Evolutionary conservation across 1,284 basidiomycete species (phyloP), one percentile per base, ranked within the genome.

Genomic region (Phenoliferia sp.): DNA sequence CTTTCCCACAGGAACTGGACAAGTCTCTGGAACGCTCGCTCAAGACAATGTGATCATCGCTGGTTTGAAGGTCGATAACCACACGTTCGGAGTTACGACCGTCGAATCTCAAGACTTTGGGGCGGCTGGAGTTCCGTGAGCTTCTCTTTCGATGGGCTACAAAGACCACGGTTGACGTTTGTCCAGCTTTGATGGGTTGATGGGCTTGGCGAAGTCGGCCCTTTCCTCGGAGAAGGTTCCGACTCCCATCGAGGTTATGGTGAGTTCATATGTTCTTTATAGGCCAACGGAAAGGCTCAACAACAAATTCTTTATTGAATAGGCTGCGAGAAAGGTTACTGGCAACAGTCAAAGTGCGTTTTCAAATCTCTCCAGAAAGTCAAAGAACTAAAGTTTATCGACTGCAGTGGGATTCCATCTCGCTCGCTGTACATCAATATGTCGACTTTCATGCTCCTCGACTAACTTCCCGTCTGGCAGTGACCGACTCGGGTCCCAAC

Each of bases 321-420:
- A 44, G 39, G 39, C 39, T 12, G 22, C 39, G 12, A 22, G 12
- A 22, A 44, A 44, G 39, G 39, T 44, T 22, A 44, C 39, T 12
- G 22, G 12, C 12, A 44, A 44, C 39, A 44, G 39, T 22, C 39
- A 44, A 22, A 44, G 39, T 44, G 22, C 39, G 39, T 22, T 44
- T 12, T 22, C 39, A 22, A 44, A 44, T 44, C 22, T 22, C 12
- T 12, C 22, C 39, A 12, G 12, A 44, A 12, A 44, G 39, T 12
- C 12, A 44, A 44, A 12, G 22, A 44, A 12, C 22, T 22, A 44
- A 12, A 44, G 12, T 44, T 44, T 12, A 22, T 83, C 84, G 9
- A 85, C 90, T 4, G 88, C 93, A 76, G 86, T 88, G 29, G 90
- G 89, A 17, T 92, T 86, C 83, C 90, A 90, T 78, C 86, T 94